These are phyloP conservation scores for Sclerospora graminicola DNA, from an alignment of 352 stramenopile species.

Conservation along the genomic window DNA sequence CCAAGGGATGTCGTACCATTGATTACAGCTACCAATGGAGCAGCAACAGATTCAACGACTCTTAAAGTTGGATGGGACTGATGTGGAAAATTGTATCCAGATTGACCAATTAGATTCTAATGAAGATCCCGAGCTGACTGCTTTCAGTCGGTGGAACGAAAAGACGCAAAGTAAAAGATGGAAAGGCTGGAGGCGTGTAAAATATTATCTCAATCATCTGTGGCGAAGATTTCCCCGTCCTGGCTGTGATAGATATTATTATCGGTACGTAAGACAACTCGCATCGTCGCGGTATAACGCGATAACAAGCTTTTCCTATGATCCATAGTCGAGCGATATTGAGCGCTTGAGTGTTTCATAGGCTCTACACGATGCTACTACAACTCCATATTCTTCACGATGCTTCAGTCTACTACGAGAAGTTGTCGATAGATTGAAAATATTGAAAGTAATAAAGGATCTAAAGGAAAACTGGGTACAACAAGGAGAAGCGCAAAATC, in stretches of 20 bases:
- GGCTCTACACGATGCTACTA: conserved; percentile 21
- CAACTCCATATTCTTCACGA: conserved; percentile 45
- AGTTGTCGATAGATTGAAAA: conserved; percentile 49
- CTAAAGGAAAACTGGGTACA: conserved; percentile 50
- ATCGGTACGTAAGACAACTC: conserved; percentile 77
- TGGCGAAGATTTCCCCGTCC: conserved; percentile 44
- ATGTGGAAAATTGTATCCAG: conserved; percentile 75
- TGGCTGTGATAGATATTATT: conserved; percentile 87
- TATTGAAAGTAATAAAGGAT: conserved; percentile 39
- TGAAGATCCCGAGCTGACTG: conserved; percentile 17
- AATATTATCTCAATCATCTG: conserved; percentile 1
- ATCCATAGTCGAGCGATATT: conserved; percentile 73
- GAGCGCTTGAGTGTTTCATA: conserved; percentile 57
- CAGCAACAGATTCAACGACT: conserved; percentile 75
- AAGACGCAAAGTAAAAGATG: conserved; percentile 23
- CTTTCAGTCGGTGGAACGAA: conserved; percentile 5
- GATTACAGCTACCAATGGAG: conserved; percentile 56
- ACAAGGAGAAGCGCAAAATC: conserved; percentile 30
- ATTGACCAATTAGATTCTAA: conserved; percentile 48
- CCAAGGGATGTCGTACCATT: conserved; percentile 74
- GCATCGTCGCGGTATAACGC: conserved; percentile 67
- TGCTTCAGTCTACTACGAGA: too few species aligned
- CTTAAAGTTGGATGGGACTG: conserved; percentile 72
- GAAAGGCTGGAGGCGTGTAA: conserved; percentile 9
- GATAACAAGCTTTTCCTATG: conserved; percentile 73